A percentile compares a stretch with the other conserved stretches of the same genome.
Evolutionary conservation across 2,329 filamentous ascomycete genomes (phyloP).

Genomic region (Xylariomycetidae sp.): DNA sequence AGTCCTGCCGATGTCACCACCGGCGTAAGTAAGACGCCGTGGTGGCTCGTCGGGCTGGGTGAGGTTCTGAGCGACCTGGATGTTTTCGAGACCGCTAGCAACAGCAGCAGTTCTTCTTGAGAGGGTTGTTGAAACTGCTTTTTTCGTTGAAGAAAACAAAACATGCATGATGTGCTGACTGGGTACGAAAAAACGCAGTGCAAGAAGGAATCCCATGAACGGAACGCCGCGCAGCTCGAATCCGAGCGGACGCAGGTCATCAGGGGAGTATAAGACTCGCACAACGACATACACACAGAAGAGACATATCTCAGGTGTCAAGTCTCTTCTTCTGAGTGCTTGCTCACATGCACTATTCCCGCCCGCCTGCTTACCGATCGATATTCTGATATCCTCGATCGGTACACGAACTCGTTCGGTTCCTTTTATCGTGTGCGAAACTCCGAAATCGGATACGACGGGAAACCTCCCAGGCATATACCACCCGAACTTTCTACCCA

Average conservation of each 20-base stretch:
- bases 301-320: too few relatives aligned
- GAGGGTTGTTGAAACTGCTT: background rate
- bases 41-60: slow-evolving; percentile 39
- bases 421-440: too few relatives aligned
- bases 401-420: too few relatives aligned
- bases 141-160: background rate
- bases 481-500: too few relatives aligned
- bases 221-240: slow-evolving; percentile 89
- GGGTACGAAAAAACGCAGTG: slow-evolving; percentile 48
- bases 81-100: slow-evolving; percentile 17
- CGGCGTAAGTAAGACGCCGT: slow-evolving; percentile 15
- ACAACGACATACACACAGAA: too few relatives aligned
- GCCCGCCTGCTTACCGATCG: too few relatives aligned
- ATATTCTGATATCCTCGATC: too few relatives aligned
- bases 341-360: too few relatives aligned
- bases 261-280: slow-evolving; percentile 79
- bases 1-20: slow-evolving; percentile 4
- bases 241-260: slow-evolving; percentile 91
- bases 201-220: slow-evolving; percentile 94
- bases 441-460: too few relatives aligned
- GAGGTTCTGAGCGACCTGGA: slow-evolving; percentile 27
- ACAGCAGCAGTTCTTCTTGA: background rate
- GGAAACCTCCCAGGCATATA: too few relatives aligned
- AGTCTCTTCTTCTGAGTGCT: too few relatives aligned
- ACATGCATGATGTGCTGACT: slow-evolving; percentile 30